A percentile compares a stretch with the other conserved stretches of the same genome.
phyloP scores from a whole-genome alignment of 768 basidiomycete genomes.

The Zangia roseola region DNA sequence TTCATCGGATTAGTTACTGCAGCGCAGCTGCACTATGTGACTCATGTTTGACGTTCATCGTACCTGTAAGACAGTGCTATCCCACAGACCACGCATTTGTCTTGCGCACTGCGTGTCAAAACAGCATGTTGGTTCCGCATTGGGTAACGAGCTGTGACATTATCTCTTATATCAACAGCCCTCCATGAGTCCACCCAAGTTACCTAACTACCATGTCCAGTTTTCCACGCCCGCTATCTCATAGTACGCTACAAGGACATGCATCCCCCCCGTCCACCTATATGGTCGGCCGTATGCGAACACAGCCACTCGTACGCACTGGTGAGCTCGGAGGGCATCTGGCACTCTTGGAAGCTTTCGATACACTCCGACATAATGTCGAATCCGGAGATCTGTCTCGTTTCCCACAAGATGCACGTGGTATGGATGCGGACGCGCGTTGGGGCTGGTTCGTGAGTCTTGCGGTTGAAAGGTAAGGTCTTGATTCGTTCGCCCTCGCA shows the following conservation, averaged over 20 bases:
- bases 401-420: constrained; percentile 9
- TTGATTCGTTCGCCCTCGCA: not conserved
- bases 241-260: not conserved
- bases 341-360: constrained; percentile 25
- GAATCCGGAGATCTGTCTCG: constrained; percentile 10
- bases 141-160: too few species aligned
- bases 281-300: not conserved
- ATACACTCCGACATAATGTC: constrained; percentile 18
- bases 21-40: too few species aligned
- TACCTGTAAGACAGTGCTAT: too few species aligned
- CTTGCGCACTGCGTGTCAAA: too few species aligned
- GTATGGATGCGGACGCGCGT: constrained; percentile 20
- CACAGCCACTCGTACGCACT: constrained; percentile 13
- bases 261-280: not conserved
- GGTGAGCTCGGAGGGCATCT: constrained; percentile 29
- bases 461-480: constrained; percentile 33
- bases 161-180: too few species aligned
- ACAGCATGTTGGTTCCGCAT: too few species aligned
- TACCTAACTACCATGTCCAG: not conserved
- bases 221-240: not conserved
- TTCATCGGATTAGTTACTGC: too few species aligned
- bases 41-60: too few species aligned
- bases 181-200: too few species aligned
- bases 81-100: too few species aligned
- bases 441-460: constrained; percentile 38